Base-by-base conservation (phyloP, 441 rosid genomes). In the Croton laevigatus region DNA sequence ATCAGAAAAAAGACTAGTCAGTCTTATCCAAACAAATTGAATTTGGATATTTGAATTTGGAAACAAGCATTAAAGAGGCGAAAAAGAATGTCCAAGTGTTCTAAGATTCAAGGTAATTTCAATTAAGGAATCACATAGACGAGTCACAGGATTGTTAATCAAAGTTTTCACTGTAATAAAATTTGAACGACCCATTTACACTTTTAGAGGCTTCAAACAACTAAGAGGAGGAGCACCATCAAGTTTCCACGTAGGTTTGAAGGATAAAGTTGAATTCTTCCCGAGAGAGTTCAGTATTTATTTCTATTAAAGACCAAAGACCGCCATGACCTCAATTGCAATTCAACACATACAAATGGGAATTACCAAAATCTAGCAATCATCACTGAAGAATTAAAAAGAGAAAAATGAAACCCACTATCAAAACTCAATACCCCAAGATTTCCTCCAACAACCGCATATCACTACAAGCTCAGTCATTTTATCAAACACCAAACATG, bases 1-100 rank as follows among this genome's bases (percentile, higher is more conserved):
- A 66, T 75, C 75, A 78, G 71, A 78, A 81, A 38, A 71, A 59
- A 84, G 38, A 54, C 70, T 55, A 58, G 71, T 80, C 71, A 85
- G 81, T 75, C 36, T 62, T 71, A 51, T 69, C 32, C 37, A 66
- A 52, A 37, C 38, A 66, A 72, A 62, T 75, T 76, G 75, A 60
- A 6, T 6, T 4, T 40, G 14, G 6, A 66, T 66, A 68, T 60
- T n/a, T 17, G 48, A 44, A 52, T 44, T 40, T 37, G 16, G 8
- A 16, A 38, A 27, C 51, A 44, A 68, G 49, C 71, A 55, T 27
- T 57, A 5, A 27, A 23, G 11, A 17, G 36, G 37, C 0, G 27
- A 57, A 23, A 58, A 2, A 9, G 32, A 27, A 32, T 27, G 0
- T 37, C 16, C 4, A 32, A 62, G n/a, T 40, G 44, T 20, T 61